Percentiles rank a stretch among this genome's conserved stretches.
These are phyloP conservation scores for Chenopodium suecicum DNA, from an alignment of 148 eudicot genomes.

Conservation along the genomic window DNA sequence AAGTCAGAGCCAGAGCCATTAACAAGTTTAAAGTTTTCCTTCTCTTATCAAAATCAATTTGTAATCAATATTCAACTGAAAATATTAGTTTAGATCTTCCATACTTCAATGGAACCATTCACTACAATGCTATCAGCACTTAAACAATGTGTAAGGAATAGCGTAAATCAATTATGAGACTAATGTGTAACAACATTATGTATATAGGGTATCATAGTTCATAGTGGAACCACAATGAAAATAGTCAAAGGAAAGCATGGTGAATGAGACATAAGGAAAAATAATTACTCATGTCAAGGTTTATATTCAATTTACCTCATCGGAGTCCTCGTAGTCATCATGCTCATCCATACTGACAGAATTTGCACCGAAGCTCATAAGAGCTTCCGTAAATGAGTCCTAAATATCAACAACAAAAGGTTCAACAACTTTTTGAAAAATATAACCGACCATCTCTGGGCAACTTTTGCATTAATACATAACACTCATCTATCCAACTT, in stretches of 20 bases:
- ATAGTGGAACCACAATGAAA: background rate
- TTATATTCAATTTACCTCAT: constrained; percentile 45
- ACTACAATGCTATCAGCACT: background rate
- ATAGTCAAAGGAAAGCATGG: background rate
- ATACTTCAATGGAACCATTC: background rate
- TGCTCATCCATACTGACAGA: constrained; percentile 77
- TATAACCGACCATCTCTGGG: background rate
- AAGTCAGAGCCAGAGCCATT: background rate
- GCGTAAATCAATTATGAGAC: too few relatives aligned
- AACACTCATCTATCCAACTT: background rate
- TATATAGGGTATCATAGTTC: background rate
- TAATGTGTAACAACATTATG: background rate
- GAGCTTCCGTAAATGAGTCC: constrained; percentile 85
- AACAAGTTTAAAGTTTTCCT: background rate
- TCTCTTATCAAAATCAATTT: background rate
- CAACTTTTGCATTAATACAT: background rate
- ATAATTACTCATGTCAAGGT: background rate
- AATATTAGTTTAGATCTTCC: background rate
- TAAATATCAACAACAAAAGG: constrained; percentile 22
- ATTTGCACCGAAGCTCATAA: constrained; percentile 83
- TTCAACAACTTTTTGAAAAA: background rate
- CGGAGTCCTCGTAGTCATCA: constrained; percentile 41
- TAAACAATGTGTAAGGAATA: background rate
- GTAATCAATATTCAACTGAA: too few relatives aligned
- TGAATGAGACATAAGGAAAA: background rate